Evolutionary conservation across 1,139 yeast species (phyloP).

Genomic region (Suzukiozyma palmioleophila): DNA sequence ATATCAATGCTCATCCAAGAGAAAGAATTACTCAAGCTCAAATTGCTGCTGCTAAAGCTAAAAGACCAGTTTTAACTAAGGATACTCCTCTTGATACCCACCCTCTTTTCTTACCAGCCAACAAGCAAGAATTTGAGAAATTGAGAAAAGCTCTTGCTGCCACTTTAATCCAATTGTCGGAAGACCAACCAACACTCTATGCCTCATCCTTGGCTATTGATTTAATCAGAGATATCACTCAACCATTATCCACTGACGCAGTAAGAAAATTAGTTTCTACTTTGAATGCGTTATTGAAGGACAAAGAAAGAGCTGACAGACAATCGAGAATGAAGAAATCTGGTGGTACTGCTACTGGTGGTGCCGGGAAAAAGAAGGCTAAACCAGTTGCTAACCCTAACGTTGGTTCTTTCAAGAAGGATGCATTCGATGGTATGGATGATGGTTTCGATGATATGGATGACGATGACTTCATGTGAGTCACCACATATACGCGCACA

Average conservation of each 20-base stretch:
- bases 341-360: constrained; percentile 86
- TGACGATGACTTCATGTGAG: constrained; percentile 89
- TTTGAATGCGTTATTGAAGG: constrained; percentile 73
- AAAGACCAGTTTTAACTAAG: constrained; percentile 42
- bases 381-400: constrained; percentile 71
- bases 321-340: constrained; percentile 72
- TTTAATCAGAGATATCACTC: constrained; percentile 76
- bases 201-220: constrained; percentile 77
- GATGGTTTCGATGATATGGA: constrained; percentile 51
- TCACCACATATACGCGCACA: background rate
- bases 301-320: constrained; percentile 88
- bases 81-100: constrained; percentile 70
- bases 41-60: constrained; percentile 34
- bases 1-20: constrained; percentile 57
- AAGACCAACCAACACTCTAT: constrained; percentile 63
- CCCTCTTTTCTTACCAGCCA: constrained; percentile 76
- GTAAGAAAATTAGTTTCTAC: constrained; percentile 84
- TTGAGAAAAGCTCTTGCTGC: constrained; percentile 76
- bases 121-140: constrained; percentile 78
- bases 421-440: constrained; percentile 54
- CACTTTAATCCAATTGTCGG: constrained; percentile 59
- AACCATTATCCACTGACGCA: constrained; percentile 78
- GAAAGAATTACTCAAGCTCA: constrained; percentile 56
- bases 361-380: constrained; percentile 93
- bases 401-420: constrained; percentile 76